Evolutionary conservation across 441 rosid species (phyloP), one percentile per base, ranked within the genome.

Genomic region (Lepidium campestre): DNA sequence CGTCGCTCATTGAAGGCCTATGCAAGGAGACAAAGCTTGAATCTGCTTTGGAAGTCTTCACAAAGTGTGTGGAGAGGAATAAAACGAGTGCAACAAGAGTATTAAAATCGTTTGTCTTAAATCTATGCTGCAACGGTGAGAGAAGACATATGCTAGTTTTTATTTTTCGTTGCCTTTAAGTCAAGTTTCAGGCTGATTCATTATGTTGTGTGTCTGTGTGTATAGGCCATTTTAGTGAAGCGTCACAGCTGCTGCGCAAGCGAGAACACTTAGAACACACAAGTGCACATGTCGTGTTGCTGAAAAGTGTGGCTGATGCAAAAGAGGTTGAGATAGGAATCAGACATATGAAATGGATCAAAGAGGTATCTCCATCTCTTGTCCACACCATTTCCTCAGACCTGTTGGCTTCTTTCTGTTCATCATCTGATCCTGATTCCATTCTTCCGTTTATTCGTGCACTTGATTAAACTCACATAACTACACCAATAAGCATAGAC

Each of bases 1-100:
- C 53, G 2, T 79, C 76, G 15, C 84, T 93, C 48, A 78, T 86
- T 1, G 83, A 75, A 70, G 91, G 86, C 17, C 76, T 90, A 18
- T 90, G 92, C 78, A 84, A 76, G 60, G 94, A 86, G 56, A 70
- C 78, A 47, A 79, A 83, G 57, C 78, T 83, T 41, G 83, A 86
- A 62, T 78, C 71, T 64, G 92, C 91, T 58, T 15, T 78, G 25
- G 79, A 81, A 70, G 78, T 87, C 50, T 88, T 82, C 39, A 59
- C 72, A 67, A 74, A 79, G 58, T 78, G 78, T 60, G 68, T 78
- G 50, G 74, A 72, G 65, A 89, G 71, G 57, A 81, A 83, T 71
- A 57, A 40, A 62, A 49, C 44, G 57, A 76, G 83, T 34, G 86
- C 86, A 10, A 73, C 17, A 32, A 78, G 74, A 42, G 76, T 83